Evolutionary conservation across 306 rosid species (phyloP), one percentile per base, ranked within the genome.

Genomic region (Morella rubra): DNA sequence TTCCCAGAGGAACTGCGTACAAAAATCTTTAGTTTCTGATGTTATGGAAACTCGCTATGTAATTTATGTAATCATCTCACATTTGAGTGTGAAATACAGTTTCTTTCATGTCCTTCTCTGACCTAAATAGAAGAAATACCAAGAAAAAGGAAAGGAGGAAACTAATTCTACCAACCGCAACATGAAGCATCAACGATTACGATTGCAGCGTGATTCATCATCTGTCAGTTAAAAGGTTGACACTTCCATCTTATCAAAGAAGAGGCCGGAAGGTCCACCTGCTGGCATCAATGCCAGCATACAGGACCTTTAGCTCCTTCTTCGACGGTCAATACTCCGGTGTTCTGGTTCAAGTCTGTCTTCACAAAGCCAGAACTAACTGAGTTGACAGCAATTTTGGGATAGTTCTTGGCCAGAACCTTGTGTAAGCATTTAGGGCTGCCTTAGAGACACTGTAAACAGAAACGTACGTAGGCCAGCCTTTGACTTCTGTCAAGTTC

Each of bases 211-310:
- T 18, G 18, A 14, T 19, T 24, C 61, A 55, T 19, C 22, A 20
- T 4, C 4, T 56, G 4, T 8, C 5, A 22, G 7, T 58, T 58
- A 22, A 58, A 58, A 58, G 20, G 50, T 65, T 65, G 71, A 41
- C 7, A 65, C 71, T 65, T 65, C 50, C 11, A 14, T 65, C 13
- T 5, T 4, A 18, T 41, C 50, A 65, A 16, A 65, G 49, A 65
- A 65, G 12, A 65, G 71, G 27, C 71, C 27, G 3, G 71, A 65
- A 16, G 71, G 71, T 8, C 71, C 71, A 42, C 50, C 71, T 65
- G 41, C 49, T 40, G 71, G 71, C 71, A 41, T 41, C 71, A 41
- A 65, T 40, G 71, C 71, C 6, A 41, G 24, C 27, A 41, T 65
- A 65, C 27, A 41, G 50, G 49, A 18, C 71, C 24, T 65, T 41